A percentile compares a stretch with the other conserved stretches of the same genome.
Evolutionary conservation across 768 basidiomycete genomes (phyloP).

Genomic region (Lactarius tabidus): DNA sequence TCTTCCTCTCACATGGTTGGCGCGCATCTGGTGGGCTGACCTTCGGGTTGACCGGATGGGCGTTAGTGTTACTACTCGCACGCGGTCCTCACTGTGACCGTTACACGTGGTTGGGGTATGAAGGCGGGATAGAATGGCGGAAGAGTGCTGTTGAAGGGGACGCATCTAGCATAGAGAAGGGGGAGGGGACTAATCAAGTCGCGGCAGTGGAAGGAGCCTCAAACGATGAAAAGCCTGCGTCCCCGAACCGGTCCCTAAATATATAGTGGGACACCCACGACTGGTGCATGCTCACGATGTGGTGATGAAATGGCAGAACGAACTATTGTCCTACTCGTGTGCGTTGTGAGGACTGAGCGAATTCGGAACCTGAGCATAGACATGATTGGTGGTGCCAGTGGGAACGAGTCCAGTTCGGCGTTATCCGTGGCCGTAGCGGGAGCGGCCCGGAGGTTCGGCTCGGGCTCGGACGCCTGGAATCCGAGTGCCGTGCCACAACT

Average conservation of each 20-base stretch:
- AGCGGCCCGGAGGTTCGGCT: no score
- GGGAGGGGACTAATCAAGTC: not conserved
- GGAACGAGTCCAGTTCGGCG: no score
- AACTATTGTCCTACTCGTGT: no score
- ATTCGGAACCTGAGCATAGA: no score
- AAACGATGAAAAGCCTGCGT: not conserved
- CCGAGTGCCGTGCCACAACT: no score
- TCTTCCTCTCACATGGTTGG: slow-evolving; percentile 37
- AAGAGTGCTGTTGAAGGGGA: slow-evolving; percentile 4
- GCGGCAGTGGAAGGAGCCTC: not conserved
- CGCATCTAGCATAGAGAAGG: not conserved
- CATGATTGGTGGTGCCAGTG: no score
- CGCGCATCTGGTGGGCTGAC: slow-evolving; percentile 28
- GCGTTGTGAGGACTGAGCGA: no score
- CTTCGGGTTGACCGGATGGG: slow-evolving; percentile 32
- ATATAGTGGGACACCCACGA: not conserved
- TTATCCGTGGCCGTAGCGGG: no score
- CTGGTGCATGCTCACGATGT: no score
- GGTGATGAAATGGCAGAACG: no score
- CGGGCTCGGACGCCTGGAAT: no score
- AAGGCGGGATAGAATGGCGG: slow-evolving; percentile 16
- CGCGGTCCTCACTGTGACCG: slow-evolving; percentile 31
- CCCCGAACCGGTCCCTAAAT: not conserved
- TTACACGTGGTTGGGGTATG: slow-evolving; percentile 22
- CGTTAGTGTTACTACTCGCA: slow-evolving; percentile 30